Conservation (phyloP, 2,329 filamentous ascomycete genomes). For the Ophiostoma ulmi region DNA sequence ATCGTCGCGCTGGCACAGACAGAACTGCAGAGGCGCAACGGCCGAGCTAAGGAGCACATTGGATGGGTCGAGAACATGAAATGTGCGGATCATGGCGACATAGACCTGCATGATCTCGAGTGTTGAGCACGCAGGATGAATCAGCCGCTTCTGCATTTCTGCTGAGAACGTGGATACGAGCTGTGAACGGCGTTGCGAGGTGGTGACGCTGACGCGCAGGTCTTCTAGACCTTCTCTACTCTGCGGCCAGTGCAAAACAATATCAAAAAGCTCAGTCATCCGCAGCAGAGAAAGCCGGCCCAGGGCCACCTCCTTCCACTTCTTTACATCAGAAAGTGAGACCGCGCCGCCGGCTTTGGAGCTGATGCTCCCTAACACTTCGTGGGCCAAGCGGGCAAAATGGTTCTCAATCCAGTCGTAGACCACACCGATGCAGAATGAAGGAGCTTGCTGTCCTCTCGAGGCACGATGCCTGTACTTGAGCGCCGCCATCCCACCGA, state of each 20-base stretch:
- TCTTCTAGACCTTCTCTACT: slow-evolving; percentile 70
- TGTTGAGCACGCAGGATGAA: slow-evolving; percentile 72
- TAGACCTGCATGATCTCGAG: slow-evolving; percentile 71
- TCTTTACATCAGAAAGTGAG: slow-evolving; percentile 54
- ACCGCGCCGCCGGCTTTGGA: slow-evolving; percentile 35
- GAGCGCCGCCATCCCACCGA: neutral
- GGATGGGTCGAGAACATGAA: slow-evolving; percentile 69
- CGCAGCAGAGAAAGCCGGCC: slow-evolving; percentile 63
- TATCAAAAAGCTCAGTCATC: slow-evolving; percentile 70
- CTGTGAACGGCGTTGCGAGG: slow-evolving; percentile 61
- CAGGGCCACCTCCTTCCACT: slow-evolving; percentile 66
- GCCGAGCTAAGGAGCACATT: slow-evolving; percentile 73
- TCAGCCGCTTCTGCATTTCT: slow-evolving; percentile 59
- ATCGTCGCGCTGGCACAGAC: slow-evolving; percentile 68
- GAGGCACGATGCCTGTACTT: neutral
- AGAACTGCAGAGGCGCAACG: slow-evolving; percentile 66
- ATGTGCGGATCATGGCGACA: slow-evolving; percentile 72
- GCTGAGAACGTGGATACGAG: slow-evolving; percentile 65
- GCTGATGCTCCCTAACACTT: slow-evolving; percentile 47
- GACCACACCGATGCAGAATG: slow-evolving; percentile 52
- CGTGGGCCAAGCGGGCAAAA: slow-evolving; percentile 59
- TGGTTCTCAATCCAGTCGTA: slow-evolving; percentile 63
- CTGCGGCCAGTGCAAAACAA: slow-evolving; percentile 68
- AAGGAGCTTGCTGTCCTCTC: slow-evolving; percentile 3
- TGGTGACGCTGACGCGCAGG: slow-evolving; percentile 64